Percentiles rank a stretch among this genome's conserved stretches.
These are phyloP conservation scores for Thermothielavioides terrestris DNA, from an alignment of 495 filamentous ascomycete species.

Conservation along the genomic window DNA sequence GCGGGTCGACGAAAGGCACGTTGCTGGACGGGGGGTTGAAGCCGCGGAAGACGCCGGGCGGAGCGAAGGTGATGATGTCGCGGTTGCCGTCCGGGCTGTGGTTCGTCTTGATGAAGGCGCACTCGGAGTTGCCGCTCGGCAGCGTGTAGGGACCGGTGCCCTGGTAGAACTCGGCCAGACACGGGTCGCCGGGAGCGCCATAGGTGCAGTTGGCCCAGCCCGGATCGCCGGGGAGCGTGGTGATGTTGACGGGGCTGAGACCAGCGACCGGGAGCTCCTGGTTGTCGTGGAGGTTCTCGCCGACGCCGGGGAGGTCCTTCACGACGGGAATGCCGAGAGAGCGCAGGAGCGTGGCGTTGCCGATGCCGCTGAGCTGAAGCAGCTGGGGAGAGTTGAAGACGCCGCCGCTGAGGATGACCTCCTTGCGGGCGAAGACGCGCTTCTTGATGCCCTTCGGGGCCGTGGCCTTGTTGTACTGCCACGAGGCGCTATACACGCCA, in stretches of 20 bases:
- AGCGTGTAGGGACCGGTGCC: background rate
- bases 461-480: conserved; percentile 24
- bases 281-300: conserved; percentile 49
- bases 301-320: conserved; percentile 45
- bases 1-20: background rate
- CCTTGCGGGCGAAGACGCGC: conserved; percentile 22
- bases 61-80: background rate
- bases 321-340: conserved; percentile 40
- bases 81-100: conserved; percentile 4
- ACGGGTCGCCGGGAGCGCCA: conserved; percentile 16
- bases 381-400: conserved; percentile 51
- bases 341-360: conserved; percentile 39
- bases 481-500: conserved; percentile 28
- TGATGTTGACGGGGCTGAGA: conserved; percentile 9
- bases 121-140: background rate
- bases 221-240: conserved; percentile 10
- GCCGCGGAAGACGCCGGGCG: background rate
- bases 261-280: conserved; percentile 28
- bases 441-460: conserved; percentile 19
- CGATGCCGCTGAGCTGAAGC: conserved; percentile 48
- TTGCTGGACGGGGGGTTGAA: background rate
- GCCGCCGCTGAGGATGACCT: conserved; percentile 47
- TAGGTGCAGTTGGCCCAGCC: conserved; percentile 12
- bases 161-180: conserved; percentile 7
- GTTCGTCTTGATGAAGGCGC: conserved; percentile 1